Evolutionary conservation across 805 yeast genomes (phyloP).

Genomic region (Wickerhamomyces chaumierensis): DNA sequence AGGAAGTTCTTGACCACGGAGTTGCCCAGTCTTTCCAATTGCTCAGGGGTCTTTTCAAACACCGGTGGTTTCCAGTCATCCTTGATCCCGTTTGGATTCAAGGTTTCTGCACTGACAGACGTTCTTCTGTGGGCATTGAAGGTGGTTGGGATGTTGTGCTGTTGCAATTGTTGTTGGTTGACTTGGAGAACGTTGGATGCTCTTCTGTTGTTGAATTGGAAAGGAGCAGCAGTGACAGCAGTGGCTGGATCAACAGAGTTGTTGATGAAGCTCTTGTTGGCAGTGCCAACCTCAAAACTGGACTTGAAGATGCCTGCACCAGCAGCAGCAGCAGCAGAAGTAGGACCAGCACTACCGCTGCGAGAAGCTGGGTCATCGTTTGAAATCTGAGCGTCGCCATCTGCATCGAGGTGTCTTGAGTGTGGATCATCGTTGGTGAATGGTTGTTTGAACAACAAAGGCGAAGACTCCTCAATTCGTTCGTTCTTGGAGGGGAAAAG

Average conservation of each 20-base stretch:
- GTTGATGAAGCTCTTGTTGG: slow-evolving; percentile 6
- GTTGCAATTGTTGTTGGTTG: slow-evolving; percentile 6
- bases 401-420: slow-evolving; percentile 25
- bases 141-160: slow-evolving; percentile 36
- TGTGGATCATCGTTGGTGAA: slow-evolving; percentile 59
- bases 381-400: not conserved
- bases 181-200: slow-evolving; percentile 8
- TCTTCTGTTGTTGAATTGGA: slow-evolving; percentile 6
- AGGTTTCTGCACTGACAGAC: slow-evolving; percentile 82
- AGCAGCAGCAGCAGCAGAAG: slow-evolving; percentile 4
- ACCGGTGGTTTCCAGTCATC: slow-evolving; percentile 65
- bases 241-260: slow-evolving; percentile 15
- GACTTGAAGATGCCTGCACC: slow-evolving; percentile 14
- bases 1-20: slow-evolving; percentile 74
- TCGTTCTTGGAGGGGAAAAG: slow-evolving; percentile 28
- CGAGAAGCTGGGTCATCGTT: slow-evolving; percentile 4
- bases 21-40: slow-evolving; percentile 53
- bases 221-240: slow-evolving; percentile 3
- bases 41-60: slow-evolving; percentile 50
- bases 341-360: slow-evolving; percentile 10
- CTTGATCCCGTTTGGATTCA: slow-evolving; percentile 61
- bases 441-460: slow-evolving; percentile 26
- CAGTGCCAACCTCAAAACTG: slow-evolving; percentile 16
- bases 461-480: slow-evolving; percentile 11
- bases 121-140: slow-evolving; percentile 80